These are phyloP conservation scores for Eutrema yunnanense DNA, from an alignment of 345 rosid species.

Conservation along the genomic window DNA sequence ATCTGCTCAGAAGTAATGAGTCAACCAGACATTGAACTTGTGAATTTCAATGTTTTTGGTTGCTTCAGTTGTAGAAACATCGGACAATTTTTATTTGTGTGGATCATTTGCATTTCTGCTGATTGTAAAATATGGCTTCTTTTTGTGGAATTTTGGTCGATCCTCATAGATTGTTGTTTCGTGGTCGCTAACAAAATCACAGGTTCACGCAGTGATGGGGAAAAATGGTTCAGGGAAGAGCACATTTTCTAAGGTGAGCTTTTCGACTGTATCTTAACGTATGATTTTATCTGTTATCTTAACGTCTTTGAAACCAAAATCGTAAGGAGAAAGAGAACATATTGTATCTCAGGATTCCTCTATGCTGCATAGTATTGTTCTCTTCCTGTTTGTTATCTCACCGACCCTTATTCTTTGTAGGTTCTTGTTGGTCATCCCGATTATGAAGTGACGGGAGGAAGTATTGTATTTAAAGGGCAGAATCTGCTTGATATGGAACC, in stretches of 20 bases:
- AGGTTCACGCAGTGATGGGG: conserved; percentile 97
- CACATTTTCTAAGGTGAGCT: conserved; percentile 76
- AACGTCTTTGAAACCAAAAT: background rate
- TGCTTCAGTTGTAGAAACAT: background rate
- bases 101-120: background rate
- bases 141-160: background rate
- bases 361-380: background rate
- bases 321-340: background rate
- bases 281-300: background rate
- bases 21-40: background rate
- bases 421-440: conserved; percentile 97
- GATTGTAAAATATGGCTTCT: background rate
- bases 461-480: conserved; percentile 71
- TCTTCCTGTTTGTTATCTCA: background rate
- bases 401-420: conserved; percentile 28
- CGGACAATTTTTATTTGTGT: background rate
- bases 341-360: background rate
- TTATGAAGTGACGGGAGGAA: conserved; percentile 90
- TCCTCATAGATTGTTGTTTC: conserved; percentile 9
- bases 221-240: conserved; percentile 99
- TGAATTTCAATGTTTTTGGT: background rate
- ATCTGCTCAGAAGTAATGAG: background rate
- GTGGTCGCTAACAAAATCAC: conserved; percentile 3
- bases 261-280: background rate
- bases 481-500: conserved; percentile 91